Percentiles rank a stretch among this genome's conserved stretches.
These are phyloP conservation scores for Plasmodium inui DNA, from an alignment of 169 alveolate species.

Conservation along the genomic window DNA sequence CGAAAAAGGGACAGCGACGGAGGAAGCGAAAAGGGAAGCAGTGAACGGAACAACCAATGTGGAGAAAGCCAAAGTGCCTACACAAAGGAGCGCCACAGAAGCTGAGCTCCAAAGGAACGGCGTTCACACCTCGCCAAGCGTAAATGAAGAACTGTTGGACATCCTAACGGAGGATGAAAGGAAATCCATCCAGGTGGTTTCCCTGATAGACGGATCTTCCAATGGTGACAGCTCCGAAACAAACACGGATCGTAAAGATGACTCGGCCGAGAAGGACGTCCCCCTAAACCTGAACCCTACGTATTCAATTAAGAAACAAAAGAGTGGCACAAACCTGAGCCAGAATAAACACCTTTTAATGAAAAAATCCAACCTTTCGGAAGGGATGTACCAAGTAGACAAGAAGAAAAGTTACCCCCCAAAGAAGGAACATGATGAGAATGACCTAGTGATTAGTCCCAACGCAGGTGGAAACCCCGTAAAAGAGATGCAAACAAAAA, in stretches of 20 bases:
- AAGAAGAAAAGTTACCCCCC: background rate
- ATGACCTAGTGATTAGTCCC: background rate
- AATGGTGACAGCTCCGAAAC: background rate
- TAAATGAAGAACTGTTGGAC: background rate
- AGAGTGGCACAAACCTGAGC: background rate
- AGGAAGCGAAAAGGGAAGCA: background rate
- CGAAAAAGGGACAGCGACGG: background rate
- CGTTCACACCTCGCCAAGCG: background rate
- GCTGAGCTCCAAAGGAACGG: background rate
- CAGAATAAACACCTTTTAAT: background rate
- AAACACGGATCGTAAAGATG: background rate
- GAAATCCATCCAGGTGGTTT: background rate
- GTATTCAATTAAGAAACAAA: background rate
- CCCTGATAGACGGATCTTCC: constrained; percentile 1
- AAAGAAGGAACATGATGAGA: background rate
- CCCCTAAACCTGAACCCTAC: background rate
- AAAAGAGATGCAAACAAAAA: constrained; percentile 7
- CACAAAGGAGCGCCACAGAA: background rate
- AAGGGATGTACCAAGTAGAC: background rate
- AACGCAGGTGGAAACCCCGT: background rate
- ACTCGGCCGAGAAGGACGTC: background rate
- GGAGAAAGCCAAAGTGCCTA: background rate
- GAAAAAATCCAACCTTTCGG: background rate
- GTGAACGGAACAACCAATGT: background rate
- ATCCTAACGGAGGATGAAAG: background rate